phyloP scores from a whole-genome alignment of 1,284 basidiomycete genomes.

The Sporisorium graminicola region DNA sequence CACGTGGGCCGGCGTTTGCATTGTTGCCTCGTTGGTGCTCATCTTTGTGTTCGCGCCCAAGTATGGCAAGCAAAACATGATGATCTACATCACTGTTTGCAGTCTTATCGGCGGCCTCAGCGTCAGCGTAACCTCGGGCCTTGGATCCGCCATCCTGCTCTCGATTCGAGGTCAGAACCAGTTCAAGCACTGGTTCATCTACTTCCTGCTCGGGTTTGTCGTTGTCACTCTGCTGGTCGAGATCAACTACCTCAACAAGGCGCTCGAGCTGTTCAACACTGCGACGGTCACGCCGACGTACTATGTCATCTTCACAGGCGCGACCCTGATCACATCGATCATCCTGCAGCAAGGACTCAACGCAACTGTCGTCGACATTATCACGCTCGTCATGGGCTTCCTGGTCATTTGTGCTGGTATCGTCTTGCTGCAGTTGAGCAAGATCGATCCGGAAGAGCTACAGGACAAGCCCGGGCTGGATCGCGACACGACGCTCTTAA shows the following conservation, averaged over 20 bases:
- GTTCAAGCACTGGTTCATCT: constrained; percentile 74
- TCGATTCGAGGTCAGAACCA: constrained; percentile 87
- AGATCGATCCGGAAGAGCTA: constrained; percentile 72
- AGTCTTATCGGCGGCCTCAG: constrained; percentile 96
- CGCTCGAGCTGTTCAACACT: constrained; percentile 94
- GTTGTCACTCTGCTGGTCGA: constrained; percentile 85
- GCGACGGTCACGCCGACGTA: constrained; percentile 84
- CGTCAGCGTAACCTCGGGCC: constrained; percentile 93
- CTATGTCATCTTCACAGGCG: constrained; percentile 86
- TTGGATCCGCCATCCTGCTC: constrained; percentile 90
- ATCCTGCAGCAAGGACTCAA: constrained; percentile 92
- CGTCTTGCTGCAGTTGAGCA: constrained; percentile 94
- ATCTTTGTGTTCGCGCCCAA: constrained; percentile 82
- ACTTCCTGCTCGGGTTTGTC: constrained; percentile 81
- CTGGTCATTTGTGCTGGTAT: constrained; percentile 86
- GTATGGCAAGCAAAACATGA: constrained; percentile 92
- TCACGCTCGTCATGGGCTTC: constrained; percentile 91
- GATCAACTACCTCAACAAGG: constrained; percentile 96
- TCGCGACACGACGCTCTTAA: constrained; percentile 62
- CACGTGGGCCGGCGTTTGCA: constrained; percentile 75
- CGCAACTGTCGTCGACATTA: constrained; percentile 74
- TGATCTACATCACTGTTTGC: constrained; percentile 84
- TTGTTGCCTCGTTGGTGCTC: constrained; percentile 56
- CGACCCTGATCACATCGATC: constrained; percentile 73
- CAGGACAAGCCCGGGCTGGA: constrained; percentile 62